Conservation (phyloP, 345 rosid species). For the Ricinus communis region DNA sequence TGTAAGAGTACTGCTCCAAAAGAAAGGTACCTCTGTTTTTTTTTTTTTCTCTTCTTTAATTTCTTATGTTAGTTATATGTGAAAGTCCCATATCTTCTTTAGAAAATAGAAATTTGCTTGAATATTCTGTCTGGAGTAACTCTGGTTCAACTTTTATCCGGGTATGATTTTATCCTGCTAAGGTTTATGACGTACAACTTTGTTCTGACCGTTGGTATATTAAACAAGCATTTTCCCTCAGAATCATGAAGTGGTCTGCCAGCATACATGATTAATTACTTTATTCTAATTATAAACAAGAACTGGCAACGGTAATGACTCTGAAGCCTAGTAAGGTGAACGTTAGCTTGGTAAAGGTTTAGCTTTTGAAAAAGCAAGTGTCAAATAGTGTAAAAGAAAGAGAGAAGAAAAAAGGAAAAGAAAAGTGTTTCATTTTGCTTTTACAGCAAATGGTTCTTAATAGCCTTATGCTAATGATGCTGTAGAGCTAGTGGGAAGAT, state of each 20-base stretch:
- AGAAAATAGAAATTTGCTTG: no score
- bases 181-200: no score
- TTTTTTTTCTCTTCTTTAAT: no score
- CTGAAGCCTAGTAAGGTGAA: background rate
- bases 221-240: background rate
- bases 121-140: no score
- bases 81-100: no score
- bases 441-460: background rate
- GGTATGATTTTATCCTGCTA: no score
- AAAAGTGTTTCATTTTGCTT: conserved; percentile 8
- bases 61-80: no score
- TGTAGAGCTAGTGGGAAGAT: conserved; percentile 6
- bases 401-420: no score
- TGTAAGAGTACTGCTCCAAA: no score
- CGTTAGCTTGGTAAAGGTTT: conserved; percentile 11
- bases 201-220: no score
- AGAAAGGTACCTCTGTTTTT: no score
- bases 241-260: background rate
- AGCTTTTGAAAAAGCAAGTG: conserved; percentile 22
- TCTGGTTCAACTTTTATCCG: no score
- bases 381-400: conserved; percentile 9
- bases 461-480: conserved; percentile 1
- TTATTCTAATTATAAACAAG: background rate
- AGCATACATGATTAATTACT: background rate
- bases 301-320: conserved; percentile 10